Base-by-base conservation (phyloP, 495 filamentous ascomycete genomes). In the Polyplosphaeria fusca region DNA sequence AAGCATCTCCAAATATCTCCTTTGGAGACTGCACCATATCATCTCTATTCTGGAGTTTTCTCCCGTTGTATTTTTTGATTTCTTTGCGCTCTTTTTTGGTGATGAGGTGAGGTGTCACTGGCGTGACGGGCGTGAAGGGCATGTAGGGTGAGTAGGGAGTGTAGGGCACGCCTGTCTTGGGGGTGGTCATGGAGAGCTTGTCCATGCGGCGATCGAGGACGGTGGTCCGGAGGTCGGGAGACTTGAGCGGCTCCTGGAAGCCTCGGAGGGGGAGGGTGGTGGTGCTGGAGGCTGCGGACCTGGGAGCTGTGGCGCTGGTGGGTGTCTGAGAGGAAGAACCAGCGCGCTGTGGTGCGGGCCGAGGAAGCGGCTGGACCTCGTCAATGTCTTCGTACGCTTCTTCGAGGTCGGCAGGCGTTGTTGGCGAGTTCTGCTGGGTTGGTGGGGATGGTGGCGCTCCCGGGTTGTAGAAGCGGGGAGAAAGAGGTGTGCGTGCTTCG, bases 131-230 rank as follows among this genome's bases (percentile, higher is more conserved):
- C 1, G 86, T 89, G 66, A 87, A 92, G 0, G 91, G 91, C 79
- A 95, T 93, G 66, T 96, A 96, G 4, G 91, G 88, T 50, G 82
- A 86, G 70, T 96, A 95, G 4, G 91, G 91, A 5, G 82, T 85
- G 28, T 79, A 76, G 0, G 89, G 83, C 37, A 87, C 81, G 4
- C 86, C 89, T 0, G 87, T 90, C 62, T 81, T 79, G 0, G 88
- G 88, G 5, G 82, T 82, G 42, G 72, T 73, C 58, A 78, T 50
- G n/a, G 76, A 80, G 11, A 65, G 38, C 58, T 62, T 68, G 30
- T 86, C 79, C 0, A 67, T 65, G 3, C 79, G 78, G 3, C 88
- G 77, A 58, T 92, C 89, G 18, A 74, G 22, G 39, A 62, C 66
- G 18, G 70, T 71, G 0, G 71, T 74, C 48, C 70, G 26, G 13